Evolutionary conservation across 2,329 filamentous ascomycete species (phyloP).

Genomic region (Botryosphaeria dothidea): DNA sequence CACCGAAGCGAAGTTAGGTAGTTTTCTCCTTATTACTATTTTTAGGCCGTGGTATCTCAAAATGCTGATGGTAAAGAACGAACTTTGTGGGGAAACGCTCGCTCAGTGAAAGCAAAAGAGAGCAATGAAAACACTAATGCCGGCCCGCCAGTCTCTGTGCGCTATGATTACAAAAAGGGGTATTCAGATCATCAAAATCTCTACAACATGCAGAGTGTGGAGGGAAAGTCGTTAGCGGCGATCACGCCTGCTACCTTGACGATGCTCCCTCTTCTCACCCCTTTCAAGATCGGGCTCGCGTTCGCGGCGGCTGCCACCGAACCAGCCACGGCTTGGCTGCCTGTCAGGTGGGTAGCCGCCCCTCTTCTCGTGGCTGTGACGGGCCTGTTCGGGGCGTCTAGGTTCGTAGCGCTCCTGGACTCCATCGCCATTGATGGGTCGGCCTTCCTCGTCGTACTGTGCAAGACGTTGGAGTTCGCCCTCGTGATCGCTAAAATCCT

Average conservation of each 20-base stretch:
- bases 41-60: constrained; percentile 2
- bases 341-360: constrained; percentile 7
- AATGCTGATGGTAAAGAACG: neutral
- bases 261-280: constrained; percentile 8
- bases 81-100: neutral
- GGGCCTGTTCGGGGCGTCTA: constrained; percentile 4
- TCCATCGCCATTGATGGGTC: constrained; percentile 5
- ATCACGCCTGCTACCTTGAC: neutral
- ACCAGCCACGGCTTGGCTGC: constrained; percentile 16
- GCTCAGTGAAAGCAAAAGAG: neutral
- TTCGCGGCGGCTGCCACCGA: constrained; percentile 16
- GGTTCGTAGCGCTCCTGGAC: constrained; percentile 11
- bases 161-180: constrained; percentile 9
- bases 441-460: constrained; percentile 28
- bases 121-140: neutral
- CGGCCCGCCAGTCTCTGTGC: constrained; percentile 8
- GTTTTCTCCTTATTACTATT: neutral
- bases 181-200: constrained; percentile 13
- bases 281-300: constrained; percentile 18
- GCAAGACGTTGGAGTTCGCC: neutral
- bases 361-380: constrained; percentile 13
- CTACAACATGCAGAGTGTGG: neutral
- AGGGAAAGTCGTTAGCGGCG: neutral
- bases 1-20: neutral
- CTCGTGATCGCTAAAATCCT: constrained; percentile 44